Percentiles rank a stretch among this genome's conserved stretches.
phyloP scores from a whole-genome alignment of 768 basidiomycete genomes.

The Auricularia sp. region DNA sequence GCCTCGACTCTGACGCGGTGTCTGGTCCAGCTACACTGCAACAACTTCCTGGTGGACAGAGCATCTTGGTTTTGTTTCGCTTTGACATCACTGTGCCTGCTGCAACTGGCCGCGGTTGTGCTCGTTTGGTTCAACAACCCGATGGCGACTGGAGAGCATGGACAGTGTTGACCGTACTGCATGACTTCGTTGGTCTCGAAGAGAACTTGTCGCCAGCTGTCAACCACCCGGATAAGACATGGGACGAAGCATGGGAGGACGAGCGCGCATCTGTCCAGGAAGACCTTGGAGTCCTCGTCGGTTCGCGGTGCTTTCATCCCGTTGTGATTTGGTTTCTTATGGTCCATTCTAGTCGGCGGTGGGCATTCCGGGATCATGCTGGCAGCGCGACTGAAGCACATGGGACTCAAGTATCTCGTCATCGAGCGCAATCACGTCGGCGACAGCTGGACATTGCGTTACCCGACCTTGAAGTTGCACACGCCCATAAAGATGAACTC shows the following conservation, averaged over 20 bases:
- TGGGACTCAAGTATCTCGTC: constrained; percentile 30
- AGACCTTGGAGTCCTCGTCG: constrained; percentile 30
- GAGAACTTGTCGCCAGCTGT: background rate
- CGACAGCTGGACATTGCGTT: constrained; percentile 34
- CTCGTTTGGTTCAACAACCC: constrained; percentile 20
- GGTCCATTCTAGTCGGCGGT: constrained; percentile 25
- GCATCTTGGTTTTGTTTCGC: constrained; percentile 10
- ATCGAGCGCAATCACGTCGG: constrained; percentile 31
- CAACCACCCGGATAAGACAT: background rate
- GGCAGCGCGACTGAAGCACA: constrained; percentile 33
- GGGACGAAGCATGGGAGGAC: background rate
- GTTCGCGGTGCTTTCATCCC: constrained; percentile 14
- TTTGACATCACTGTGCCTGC: constrained; percentile 29
- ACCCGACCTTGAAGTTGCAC: constrained; percentile 34
- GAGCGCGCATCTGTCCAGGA: constrained; percentile 15
- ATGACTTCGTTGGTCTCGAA: constrained; percentile 28
- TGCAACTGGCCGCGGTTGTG: constrained; percentile 25
- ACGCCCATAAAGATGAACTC: constrained; percentile 7
- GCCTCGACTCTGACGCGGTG: constrained; percentile 6
- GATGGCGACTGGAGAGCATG: constrained; percentile 27
- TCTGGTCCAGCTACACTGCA: constrained; percentile 14
- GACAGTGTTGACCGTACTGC: constrained; percentile 23
- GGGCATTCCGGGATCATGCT: constrained; percentile 35
- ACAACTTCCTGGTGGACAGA: constrained; percentile 18
- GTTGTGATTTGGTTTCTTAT: no score